phyloP scores from a whole-genome alignment of 768 basidiomycete genomes.

The Leucosporidium creatinivorum region DNA sequence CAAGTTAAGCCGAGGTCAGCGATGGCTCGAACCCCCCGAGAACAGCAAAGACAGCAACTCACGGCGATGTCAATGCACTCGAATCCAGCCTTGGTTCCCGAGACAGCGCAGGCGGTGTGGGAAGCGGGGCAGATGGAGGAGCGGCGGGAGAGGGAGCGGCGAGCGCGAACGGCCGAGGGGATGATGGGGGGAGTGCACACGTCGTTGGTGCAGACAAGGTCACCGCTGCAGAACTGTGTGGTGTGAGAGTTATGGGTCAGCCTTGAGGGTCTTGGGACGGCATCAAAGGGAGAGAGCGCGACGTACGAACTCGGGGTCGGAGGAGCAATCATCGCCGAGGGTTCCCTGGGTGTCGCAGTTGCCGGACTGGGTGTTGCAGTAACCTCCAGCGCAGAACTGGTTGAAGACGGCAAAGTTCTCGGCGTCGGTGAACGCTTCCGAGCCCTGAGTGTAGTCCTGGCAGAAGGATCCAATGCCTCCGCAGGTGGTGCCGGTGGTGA shows the following conservation, averaged over 20 bases:
- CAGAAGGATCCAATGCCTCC: constrained; percentile 19
- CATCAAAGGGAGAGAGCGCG: background rate
- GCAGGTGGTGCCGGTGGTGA: background rate
- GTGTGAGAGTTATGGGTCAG: background rate
- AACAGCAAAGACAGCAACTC: background rate
- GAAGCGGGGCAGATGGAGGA: constrained; percentile 9
- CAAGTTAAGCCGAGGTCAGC: background rate
- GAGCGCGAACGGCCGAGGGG: constrained; percentile 12
- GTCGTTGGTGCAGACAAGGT: background rate
- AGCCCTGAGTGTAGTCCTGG: constrained; percentile 10
- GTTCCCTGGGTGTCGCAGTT: background rate
- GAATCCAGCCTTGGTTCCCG: constrained; percentile 10
- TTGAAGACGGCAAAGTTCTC: background rate
- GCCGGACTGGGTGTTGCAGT: constrained; percentile 13
- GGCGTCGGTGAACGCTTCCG: background rate
- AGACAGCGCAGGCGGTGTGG: constrained; percentile 16
- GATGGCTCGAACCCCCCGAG: background rate
- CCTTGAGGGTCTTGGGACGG: too few species aligned
- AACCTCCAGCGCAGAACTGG: constrained; percentile 7
- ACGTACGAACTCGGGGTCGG: constrained; percentile 4
- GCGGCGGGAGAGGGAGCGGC: constrained; percentile 3
- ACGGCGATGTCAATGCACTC: constrained; percentile 29
- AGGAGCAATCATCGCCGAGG: constrained; percentile 11
- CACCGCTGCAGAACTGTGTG: background rate
- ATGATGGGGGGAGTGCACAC: background rate